Evolutionary conservation across 202 grass and related monocot species (phyloP).

Genomic region (Eragrostis tef): DNA sequence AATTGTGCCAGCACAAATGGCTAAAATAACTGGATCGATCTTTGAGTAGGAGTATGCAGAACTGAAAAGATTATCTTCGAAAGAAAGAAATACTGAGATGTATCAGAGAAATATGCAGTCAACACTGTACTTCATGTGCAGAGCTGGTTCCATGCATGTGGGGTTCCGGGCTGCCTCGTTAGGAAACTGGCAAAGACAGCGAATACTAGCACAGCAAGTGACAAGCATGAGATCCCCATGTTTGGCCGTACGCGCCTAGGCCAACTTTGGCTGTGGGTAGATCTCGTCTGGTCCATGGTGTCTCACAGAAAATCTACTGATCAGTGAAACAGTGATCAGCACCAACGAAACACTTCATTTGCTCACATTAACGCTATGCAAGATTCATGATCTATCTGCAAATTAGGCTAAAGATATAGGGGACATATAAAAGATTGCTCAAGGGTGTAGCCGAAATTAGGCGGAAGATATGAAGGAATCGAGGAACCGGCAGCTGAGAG

Average conservation of each 20-base stretch:
- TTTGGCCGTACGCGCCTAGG: slow-evolving; percentile 16
- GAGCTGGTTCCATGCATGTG: slow-evolving; percentile 8
- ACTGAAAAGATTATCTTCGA: not conserved
- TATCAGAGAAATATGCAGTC: too few relatives aligned
- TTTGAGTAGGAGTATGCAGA: not conserved
- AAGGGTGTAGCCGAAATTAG: not conserved
- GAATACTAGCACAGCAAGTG: slow-evolving; percentile 39
- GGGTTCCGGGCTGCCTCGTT: not conserved
- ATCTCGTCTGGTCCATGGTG: slow-evolving; percentile 36
- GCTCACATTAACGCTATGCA: not conserved
- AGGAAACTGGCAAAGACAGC: slow-evolving; percentile 26
- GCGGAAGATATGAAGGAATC: slow-evolving; percentile 7
- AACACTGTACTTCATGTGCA: slow-evolving; percentile 22
- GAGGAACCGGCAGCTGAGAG: slow-evolving; percentile 22
- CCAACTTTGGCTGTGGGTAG: slow-evolving; percentile 24
- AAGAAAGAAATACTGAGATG: not conserved
- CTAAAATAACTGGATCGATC: not conserved
- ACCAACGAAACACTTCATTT: not conserved
- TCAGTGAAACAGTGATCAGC: not conserved
- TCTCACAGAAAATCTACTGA: not conserved
- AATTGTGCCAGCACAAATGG: too few relatives aligned
- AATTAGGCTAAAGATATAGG: not conserved
- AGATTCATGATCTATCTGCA: not conserved
- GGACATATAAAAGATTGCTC: not conserved
- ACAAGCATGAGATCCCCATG: not conserved